Evolutionary conservation across 495 filamentous ascomycete species (phyloP).

Genomic region (Bombardia bombarda): DNA sequence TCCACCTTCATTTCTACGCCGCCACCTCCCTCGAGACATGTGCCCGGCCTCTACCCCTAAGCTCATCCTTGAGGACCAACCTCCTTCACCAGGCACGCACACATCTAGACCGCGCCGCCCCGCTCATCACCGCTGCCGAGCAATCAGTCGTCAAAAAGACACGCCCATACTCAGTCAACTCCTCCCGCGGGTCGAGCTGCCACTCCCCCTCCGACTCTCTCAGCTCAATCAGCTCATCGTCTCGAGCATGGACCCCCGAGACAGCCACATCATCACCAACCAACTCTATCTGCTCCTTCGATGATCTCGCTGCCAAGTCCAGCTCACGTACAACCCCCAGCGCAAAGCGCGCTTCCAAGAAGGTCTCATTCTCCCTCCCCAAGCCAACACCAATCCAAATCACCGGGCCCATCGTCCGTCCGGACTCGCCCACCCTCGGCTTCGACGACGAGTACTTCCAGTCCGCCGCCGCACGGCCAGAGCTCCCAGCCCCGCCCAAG

Average conservation of each 20-base stretch:
- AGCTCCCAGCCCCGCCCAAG: constrained; percentile 12
- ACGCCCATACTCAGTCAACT: constrained; percentile 24
- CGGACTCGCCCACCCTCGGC: constrained; percentile 38
- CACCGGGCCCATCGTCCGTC: constrained; percentile 35
- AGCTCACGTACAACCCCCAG: constrained; percentile 9
- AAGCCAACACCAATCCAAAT: constrained; percentile 19
- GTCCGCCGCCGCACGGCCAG: constrained; percentile 7
- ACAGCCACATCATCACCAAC: constrained; percentile 35
- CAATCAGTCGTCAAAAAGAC: constrained; percentile 23
- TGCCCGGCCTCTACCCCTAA: constrained; percentile 37
- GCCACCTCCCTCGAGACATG: constrained; percentile 45
- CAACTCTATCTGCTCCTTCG: constrained; percentile 33
- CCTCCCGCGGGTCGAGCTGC: constrained; percentile 31
- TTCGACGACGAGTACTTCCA: constrained; percentile 32
- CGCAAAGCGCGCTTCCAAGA: constrained; percentile 37
- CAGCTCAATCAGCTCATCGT: constrained; percentile 19
- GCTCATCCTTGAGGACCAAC: constrained; percentile 33
- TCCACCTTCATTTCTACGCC: constrained; percentile 48
- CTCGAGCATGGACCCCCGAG: constrained; percentile 28
- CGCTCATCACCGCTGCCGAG: constrained; percentile 31
- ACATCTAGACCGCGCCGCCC: constrained; percentile 38
- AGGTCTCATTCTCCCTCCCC: constrained; percentile 43
- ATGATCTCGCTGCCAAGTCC: constrained; percentile 20
- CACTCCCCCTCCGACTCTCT: constrained; percentile 37
- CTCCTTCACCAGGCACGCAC: constrained; percentile 39